These are phyloP conservation scores for Vitis rotundifolia DNA, from an alignment of 164 flowering plant genomes.

Conservation along the genomic window DNA sequence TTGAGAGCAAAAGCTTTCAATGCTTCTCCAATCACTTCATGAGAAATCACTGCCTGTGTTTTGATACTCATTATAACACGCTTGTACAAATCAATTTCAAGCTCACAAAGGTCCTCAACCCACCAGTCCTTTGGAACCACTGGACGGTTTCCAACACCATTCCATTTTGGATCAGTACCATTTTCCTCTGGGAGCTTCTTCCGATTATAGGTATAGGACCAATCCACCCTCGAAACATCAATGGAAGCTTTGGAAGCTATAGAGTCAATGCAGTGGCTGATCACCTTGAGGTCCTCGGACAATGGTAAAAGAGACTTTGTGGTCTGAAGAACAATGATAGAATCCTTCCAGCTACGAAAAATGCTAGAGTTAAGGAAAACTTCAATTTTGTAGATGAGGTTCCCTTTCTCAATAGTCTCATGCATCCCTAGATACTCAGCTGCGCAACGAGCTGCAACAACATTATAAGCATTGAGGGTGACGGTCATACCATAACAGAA, in stretches of 20 bases:
- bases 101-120: slow-evolving; percentile 92
- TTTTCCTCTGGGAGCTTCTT: slow-evolving; percentile 74
- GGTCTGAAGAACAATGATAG: slow-evolving; percentile 85
- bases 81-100: slow-evolving; percentile 73
- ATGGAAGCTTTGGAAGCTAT: slow-evolving; percentile 75
- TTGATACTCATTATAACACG: slow-evolving; percentile 56
- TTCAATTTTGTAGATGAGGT: slow-evolving; percentile 80
- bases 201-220: slow-evolving; percentile 86
- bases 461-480: slow-evolving; percentile 87
- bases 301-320: slow-evolving; percentile 57
- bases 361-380: slow-evolving; percentile 85
- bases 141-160: slow-evolving; percentile 49
- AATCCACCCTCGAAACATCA: slow-evolving; percentile 75
- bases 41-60: slow-evolving; percentile 43
- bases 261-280: slow-evolving; percentile 65
- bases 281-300: slow-evolving; percentile 73
- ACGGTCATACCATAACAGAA: slow-evolving; percentile 96
- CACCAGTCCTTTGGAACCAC: slow-evolving; percentile 92
- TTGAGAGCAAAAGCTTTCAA: slow-evolving; percentile 73
- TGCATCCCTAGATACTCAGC: slow-evolving; percentile 95
- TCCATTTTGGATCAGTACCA: slow-evolving; percentile 51
- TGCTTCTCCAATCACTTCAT: slow-evolving; percentile 79
- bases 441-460: slow-evolving; percentile 77
- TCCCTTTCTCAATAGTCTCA: slow-evolving; percentile 83
- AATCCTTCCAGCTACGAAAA: slow-evolving; percentile 91